Percentiles rank a stretch among this genome's conserved stretches.
phyloP scores from a whole-genome alignment of 345 rosid genomes.

The Syzygium aqueum region DNA sequence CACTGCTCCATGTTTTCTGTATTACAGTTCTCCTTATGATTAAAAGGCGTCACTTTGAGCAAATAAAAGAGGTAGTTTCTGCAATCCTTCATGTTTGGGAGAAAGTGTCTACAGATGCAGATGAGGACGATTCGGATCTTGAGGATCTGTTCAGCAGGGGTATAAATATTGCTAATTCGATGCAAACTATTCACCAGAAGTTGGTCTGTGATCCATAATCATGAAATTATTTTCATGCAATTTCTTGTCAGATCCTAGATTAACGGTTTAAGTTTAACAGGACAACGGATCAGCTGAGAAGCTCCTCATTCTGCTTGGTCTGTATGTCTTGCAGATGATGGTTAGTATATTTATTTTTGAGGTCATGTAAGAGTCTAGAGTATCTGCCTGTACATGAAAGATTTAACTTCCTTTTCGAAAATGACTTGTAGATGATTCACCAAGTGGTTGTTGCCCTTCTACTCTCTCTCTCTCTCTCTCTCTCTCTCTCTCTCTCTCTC shows the following conservation, averaged over 20 bases:
- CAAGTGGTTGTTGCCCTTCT: not conserved
- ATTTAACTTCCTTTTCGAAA: not conserved
- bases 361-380: not conserved
- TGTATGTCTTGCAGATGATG: conserved; percentile 61
- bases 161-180: conserved; percentile 48
- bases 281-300: conserved; percentile 38
- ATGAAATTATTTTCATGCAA: not conserved
- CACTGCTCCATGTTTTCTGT: not conserved
- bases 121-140: conserved; percentile 18
- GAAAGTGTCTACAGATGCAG: conserved; percentile 28
- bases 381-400: not conserved
- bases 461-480: not conserved
- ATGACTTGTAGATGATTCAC: not conserved
- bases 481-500: not conserved
- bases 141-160: conserved; percentile 48
- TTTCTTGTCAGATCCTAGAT: not conserved
- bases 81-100: conserved; percentile 47
- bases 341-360: conserved; percentile 32
- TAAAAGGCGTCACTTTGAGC: conserved; percentile 72
- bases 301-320: conserved; percentile 61
- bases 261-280: conserved; percentile 23
- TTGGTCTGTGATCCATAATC: conserved; percentile 36
- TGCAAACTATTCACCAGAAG: conserved; percentile 38
- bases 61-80: conserved; percentile 60
- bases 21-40: conserved; percentile 52